phyloP scores from a whole-genome alignment of 257 asterid genomes.

The Salvia miltiorrhiza region DNA sequence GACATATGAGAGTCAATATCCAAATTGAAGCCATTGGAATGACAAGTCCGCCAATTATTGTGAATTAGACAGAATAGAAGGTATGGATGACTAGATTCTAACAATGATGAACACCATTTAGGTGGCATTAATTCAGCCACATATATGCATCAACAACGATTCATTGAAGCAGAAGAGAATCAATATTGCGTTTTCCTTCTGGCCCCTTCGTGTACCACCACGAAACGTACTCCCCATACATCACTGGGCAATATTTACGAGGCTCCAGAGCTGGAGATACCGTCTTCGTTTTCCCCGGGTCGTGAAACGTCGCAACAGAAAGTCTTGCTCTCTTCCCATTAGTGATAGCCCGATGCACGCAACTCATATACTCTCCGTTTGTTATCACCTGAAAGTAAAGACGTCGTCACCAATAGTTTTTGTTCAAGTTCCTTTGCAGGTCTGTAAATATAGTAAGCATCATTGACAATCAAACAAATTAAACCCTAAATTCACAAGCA shows the following conservation, averaged over 20 bases:
- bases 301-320: constrained; percentile 91
- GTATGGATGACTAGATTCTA: not conserved
- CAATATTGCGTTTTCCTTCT: constrained; percentile 74
- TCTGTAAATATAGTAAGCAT: not conserved
- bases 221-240: constrained; percentile 67
- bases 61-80: not conserved
- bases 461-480: not conserved
- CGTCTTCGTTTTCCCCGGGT: constrained; percentile 62
- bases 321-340: constrained; percentile 58
- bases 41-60: no score
- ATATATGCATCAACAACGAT: not conserved
- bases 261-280: constrained; percentile 56
- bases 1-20: no score
- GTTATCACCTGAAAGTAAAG: constrained; percentile 52
- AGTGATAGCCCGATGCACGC: constrained; percentile 78
- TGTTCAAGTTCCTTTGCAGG: not conserved
- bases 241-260: constrained; percentile 56
- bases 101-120: not conserved
- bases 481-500: no score
- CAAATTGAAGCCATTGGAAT: no score
- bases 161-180: constrained; percentile 53
- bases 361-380: constrained; percentile 76
- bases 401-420: not conserved
- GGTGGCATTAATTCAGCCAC: not conserved
- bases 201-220: constrained; percentile 96